phyloP scores from a whole-genome alignment of 2,329 filamentous ascomycete genomes.

The Escovopsis weberi region DNA sequence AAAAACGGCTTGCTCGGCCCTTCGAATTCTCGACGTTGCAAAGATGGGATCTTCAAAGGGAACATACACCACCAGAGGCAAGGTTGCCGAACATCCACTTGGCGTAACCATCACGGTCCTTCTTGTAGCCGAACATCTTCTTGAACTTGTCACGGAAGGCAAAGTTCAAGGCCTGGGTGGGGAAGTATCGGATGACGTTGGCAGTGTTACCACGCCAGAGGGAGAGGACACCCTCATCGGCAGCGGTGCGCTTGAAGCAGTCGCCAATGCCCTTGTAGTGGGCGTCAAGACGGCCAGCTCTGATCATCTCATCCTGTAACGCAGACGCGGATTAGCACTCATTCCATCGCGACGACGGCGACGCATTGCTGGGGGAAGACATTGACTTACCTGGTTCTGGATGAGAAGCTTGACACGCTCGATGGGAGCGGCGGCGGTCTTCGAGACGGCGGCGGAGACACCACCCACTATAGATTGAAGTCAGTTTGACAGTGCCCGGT shows the following conservation, averaged over 20 bases:
- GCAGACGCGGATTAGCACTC: not conserved
- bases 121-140: slow-evolving; percentile 99
- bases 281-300: slow-evolving; percentile 93
- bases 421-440: slow-evolving; percentile 98
- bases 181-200: slow-evolving; percentile 99
- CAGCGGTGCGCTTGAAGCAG: slow-evolving; percentile 87
- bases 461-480: slow-evolving; percentile 63
- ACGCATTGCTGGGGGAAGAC: not conserved
- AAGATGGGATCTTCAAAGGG: not conserved
- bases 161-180: slow-evolving; percentile 99
- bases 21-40: not conserved
- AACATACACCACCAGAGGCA: slow-evolving; percentile 95
- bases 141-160: slow-evolving; percentile 99
- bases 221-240: slow-evolving; percentile 83
- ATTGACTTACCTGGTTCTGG: slow-evolving; percentile 88
- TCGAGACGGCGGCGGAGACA: slow-evolving; percentile 99
- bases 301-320: slow-evolving; percentile 96
- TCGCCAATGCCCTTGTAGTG: slow-evolving; percentile 90
- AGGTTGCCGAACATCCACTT: slow-evolving; percentile 99
- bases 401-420: slow-evolving; percentile 99
- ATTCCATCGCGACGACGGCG: not conserved
- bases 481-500: slow-evolving; percentile 8
- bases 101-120: slow-evolving; percentile 94
- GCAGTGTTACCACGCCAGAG: slow-evolving; percentile 99
- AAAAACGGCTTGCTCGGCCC: not conserved